Evolutionary conservation across 2,329 filamentous ascomycete species (phyloP).

Genomic region (Juglanconis oblonga): DNA sequence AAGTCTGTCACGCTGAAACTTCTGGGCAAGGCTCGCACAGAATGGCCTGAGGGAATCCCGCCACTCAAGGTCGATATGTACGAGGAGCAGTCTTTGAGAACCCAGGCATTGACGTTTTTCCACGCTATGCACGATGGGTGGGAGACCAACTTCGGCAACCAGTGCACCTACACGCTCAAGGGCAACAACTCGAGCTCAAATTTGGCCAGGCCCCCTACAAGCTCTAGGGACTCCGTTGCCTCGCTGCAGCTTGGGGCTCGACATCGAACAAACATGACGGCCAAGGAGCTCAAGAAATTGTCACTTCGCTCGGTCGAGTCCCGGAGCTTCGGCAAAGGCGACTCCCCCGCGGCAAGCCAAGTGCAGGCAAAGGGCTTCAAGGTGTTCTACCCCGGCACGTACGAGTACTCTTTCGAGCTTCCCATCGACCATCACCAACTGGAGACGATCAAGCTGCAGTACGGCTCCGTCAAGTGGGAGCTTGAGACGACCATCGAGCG

Average conservation of each 20-base stretch:
- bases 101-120: constrained; percentile 89
- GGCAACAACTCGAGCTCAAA: constrained; percentile 33
- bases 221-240: constrained; percentile 28
- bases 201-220: constrained; percentile 20
- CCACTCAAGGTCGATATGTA: constrained; percentile 79
- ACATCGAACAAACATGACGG: constrained; percentile 31
- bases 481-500: constrained; percentile 82
- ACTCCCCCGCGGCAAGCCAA: constrained; percentile 61
- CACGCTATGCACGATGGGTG: constrained; percentile 66
- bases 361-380: constrained; percentile 72
- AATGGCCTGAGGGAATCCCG: constrained; percentile 96
- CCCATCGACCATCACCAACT: constrained; percentile 85
- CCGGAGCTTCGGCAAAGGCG: constrained; percentile 80
- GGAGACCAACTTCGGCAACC: constrained; percentile 61
- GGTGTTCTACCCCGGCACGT: constrained; percentile 72
- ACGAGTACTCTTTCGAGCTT: constrained; percentile 75
- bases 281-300: constrained; percentile 61
- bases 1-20: constrained; percentile 88
- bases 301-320: constrained; percentile 80
- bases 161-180: constrained; percentile 55
- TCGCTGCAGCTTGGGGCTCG: constrained; percentile 30
- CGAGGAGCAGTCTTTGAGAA: constrained; percentile 82
- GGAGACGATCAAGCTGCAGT: constrained; percentile 83
- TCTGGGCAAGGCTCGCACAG: constrained; percentile 78
- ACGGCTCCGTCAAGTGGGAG: constrained; percentile 85